Evolutionary conservation across 2,329 filamentous ascomycete genomes (phyloP), one percentile per base, ranked within the genome.

Genomic region (Geosmithia flava): DNA sequence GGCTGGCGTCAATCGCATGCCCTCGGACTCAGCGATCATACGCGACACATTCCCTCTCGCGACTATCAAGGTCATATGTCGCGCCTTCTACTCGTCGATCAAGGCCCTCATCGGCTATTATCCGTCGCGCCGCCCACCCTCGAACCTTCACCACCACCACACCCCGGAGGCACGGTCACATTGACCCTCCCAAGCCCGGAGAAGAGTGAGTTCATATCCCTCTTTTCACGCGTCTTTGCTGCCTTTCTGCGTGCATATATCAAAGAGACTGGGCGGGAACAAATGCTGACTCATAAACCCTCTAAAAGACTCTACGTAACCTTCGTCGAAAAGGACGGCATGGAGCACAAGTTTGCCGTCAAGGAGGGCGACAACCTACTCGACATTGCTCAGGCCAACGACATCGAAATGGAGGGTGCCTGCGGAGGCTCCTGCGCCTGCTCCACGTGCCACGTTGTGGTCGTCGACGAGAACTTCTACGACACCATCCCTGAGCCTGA

Each of bases 321-420:
- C 0, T 96, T 97, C 63, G 77, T 97, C 55, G 90, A 96, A 65
- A 96, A 97, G 67, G 89, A 96, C 19, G 83, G 83, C 46, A 71
- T 78, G 29, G 75, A 81, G 54, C 76, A 87, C 63, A 87, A 83
- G 51, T 80, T 96, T 58, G 81, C 84, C 51, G 91, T 96, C 8
- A 73, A 80, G 15, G 81, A 85, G 57, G 93, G 93, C 46, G 89
- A 95, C 66, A 98, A 98, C 65, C 72, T 98, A 48, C 75, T 98
- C 48, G 91, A 97, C 60, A 91, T 98, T 59, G 93, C 91, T 20
- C 91, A 96, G 64, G 87, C 85, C 44, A 80, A 97, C 65, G 91
- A 97, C 60, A 72, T 98, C 42, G 93, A 98, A 65, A 97, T 98
- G 91, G 93, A 98, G 72, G 90, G 93, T 52, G 93, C 93, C 13